Evolutionary conservation across 2,329 filamentous ascomycete species (phyloP).

Genomic region (Penicillium sp.): DNA sequence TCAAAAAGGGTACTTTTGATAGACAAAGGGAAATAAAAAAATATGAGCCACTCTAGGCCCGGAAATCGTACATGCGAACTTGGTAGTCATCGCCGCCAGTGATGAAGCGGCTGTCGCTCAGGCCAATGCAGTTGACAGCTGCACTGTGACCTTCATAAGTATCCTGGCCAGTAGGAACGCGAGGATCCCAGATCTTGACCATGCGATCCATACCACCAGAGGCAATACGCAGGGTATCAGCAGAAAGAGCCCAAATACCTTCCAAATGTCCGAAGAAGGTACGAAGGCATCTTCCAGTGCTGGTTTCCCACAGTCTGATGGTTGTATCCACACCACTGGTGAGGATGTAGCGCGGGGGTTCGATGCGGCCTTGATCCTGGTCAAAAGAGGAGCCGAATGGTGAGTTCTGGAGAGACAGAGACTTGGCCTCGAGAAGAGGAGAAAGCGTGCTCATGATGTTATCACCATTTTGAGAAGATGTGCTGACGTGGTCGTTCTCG

Average conservation of each 20-base stretch:
- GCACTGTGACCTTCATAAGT: conserved; percentile 89
- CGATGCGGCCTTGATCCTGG: conserved; percentile 60
- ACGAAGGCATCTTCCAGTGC: conserved; percentile 75
- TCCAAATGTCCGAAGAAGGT: conserved; percentile 97
- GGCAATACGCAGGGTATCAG: conserved; percentile 83
- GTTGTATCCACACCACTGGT: conserved; percentile 90
- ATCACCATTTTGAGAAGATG: conserved; percentile 33
- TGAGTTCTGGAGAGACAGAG: conserved; percentile 46
- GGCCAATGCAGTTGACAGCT: conserved; percentile 86
- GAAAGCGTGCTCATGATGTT: conserved; percentile 26
- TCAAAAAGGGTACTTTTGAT: conserved; percentile 3
- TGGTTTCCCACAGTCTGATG: conserved; percentile 88
- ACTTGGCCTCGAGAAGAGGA: conserved; percentile 26
- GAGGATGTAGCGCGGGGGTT: conserved; percentile 86
- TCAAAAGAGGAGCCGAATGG: conserved; percentile 65
- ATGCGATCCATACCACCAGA: conserved; percentile 89
- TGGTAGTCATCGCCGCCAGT: conserved; percentile 93
- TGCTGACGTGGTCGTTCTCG: conserved; percentile 56
- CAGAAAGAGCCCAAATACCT: conserved; percentile 89
- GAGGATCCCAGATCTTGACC: conserved; percentile 94
- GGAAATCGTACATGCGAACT: conserved; percentile 78
- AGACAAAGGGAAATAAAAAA: neutral
- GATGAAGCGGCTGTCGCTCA: conserved; percentile 86
- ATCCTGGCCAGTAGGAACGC: conserved; percentile 85
- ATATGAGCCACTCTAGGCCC: conserved; percentile 25